These are phyloP conservation scores for Solanum virginianum DNA, from an alignment of 257 asterid genomes.

Conservation along the genomic window DNA sequence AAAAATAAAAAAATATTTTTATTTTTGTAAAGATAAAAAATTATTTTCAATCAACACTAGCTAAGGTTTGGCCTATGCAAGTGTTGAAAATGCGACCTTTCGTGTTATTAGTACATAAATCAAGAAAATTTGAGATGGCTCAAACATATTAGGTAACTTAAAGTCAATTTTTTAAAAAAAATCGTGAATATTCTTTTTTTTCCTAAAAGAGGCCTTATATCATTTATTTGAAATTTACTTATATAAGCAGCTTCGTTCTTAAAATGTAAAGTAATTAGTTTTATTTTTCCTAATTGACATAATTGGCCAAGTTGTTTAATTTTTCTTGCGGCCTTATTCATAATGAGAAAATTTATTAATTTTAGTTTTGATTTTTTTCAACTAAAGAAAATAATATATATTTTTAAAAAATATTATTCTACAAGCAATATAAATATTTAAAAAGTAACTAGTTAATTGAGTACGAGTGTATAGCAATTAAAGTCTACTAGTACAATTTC, in stretches of 20 bases:
- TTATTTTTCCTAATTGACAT: background rate
- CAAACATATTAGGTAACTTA: background rate
- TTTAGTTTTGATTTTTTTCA: background rate
- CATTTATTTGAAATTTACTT: background rate
- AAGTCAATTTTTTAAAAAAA: background rate
- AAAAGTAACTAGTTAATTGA: background rate
- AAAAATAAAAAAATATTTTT: no score
- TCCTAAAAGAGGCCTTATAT: background rate
- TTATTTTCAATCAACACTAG: background rate
- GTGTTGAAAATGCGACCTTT: slow-evolving; percentile 19
- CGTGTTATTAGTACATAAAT: slow-evolving; percentile 7
- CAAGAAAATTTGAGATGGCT: background rate
- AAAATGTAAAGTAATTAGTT: background rate
- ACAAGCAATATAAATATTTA: background rate
- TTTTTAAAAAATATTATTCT: background rate
- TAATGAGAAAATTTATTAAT: background rate
- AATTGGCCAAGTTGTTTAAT: background rate
- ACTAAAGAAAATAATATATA: background rate
- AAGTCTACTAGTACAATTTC: background rate
- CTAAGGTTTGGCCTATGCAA: slow-evolving; percentile 9
- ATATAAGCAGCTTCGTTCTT: background rate
- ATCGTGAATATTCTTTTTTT: background rate
- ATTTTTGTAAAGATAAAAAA: background rate
- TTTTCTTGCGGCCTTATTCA: background rate
- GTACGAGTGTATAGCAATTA: background rate